Base-by-base conservation (phyloP, 805 yeast species). In the Ogataea angusta region DNA sequence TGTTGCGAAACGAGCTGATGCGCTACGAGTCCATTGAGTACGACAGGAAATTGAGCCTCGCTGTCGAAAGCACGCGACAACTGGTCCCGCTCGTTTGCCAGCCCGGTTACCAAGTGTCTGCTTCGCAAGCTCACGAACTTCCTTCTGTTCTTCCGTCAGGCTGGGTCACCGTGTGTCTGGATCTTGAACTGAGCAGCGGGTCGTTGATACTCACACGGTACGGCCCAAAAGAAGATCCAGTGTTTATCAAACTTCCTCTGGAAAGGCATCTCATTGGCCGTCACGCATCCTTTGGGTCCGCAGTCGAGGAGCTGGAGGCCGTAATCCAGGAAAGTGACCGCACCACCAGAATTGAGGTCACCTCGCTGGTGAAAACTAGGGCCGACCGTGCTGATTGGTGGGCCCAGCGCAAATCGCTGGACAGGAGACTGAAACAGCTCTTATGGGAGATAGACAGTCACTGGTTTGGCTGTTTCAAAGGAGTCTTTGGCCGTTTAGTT, bases 391-490 rank as follows among this genome's bases (percentile, higher is more conserved):
- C 70, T 33, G 48, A 64, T 6, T 91, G 97, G 96, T 93, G 97
- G 95, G 69, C 70, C 29, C 64, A 66, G 21, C 66, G 97, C 35
- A 76, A 75, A 40, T 62, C 60, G 0, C 64, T 89, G 13, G 96
- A 91, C 58, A 57, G 66, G 8, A 60, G 72, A 34, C 54, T 91
- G 38, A 59, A 71, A 28, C 60, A 59, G 2, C 59, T 89, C n/a
- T 56, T 91, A n/a, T 52, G 57, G 1, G 66, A 67, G 23, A 72
- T 86, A 7, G 91, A 87, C 40, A 58, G 59, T 16, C 64, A 67
- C 40, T 86, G 96, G 90, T 64, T 91, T 26, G 88, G 91, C 10
- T 95, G 91, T 0, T 85, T 88, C 49, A 64, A 64, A 38, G 81
- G 89, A 0, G 54, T 87, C 2, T 82, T 90, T 54, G 63, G 67